These are phyloP conservation scores for Sphaerosporella brunnea DNA, from an alignment of 495 filamentous ascomycete species.

Conservation along the genomic window DNA sequence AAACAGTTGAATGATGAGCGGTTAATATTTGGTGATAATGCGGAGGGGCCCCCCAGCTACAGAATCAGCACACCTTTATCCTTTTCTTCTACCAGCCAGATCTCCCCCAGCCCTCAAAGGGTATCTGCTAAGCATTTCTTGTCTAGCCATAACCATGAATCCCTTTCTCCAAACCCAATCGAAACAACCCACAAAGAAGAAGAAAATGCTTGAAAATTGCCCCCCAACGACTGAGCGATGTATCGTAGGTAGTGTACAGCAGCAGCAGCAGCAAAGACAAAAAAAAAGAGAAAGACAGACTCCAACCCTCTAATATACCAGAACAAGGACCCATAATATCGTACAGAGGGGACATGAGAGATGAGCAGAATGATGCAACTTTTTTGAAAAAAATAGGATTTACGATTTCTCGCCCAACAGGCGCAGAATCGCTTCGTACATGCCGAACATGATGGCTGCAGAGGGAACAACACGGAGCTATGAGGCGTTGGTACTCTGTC, in stretches of 20 bases:
- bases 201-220: background rate
- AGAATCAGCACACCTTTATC: background rate
- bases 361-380: no score
- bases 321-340: background rate
- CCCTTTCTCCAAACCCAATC: background rate
- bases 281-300: background rate
- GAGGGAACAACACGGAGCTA: conserved; percentile 64
- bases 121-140: background rate
- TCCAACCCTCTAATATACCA: background rate
- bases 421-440: conserved; percentile 67
- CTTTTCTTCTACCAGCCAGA: background rate
- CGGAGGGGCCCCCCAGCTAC: background rate
- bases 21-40: background rate
- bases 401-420: conserved; percentile 32
- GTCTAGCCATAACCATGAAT: no score
- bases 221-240: no score
- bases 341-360: no score
- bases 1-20: background rate
- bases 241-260: no score
- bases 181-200: background rate
- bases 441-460: conserved; percentile 81
- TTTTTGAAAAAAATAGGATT: no score
- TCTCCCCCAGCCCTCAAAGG: no score
- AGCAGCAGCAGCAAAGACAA: no score
- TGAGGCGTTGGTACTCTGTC: background rate